Conservation (phyloP, 768 basidiomycete species). For the Lentinula raphanica region DNA sequence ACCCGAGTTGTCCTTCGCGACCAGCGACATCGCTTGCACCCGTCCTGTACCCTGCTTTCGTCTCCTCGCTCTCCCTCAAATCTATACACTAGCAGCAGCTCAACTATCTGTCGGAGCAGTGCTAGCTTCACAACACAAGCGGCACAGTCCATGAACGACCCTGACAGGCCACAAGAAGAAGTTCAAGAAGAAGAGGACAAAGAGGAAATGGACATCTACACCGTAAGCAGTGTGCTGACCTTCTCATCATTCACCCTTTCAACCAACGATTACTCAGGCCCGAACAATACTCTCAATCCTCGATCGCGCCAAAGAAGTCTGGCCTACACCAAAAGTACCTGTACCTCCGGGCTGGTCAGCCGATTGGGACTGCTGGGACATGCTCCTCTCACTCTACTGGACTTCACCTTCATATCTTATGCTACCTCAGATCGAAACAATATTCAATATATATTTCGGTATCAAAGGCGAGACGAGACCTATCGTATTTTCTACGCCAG, state of each 20-base stretch:
- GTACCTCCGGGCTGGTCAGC: slow-evolving; percentile 27
- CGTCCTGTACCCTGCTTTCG: background rate
- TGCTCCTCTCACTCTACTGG: slow-evolving; percentile 28
- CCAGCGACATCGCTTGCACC: background rate
- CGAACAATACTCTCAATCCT: background rate
- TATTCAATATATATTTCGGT: slow-evolving; percentile 26
- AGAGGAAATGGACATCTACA: background rate
- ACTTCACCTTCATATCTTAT: slow-evolving; percentile 29
- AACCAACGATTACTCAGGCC: background rate
- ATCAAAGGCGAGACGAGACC: slow-evolving; percentile 28
- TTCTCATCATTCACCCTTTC: background rate
- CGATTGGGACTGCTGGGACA: slow-evolving; percentile 23
- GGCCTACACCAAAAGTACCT: slow-evolving; percentile 17
- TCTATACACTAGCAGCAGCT: background rate
- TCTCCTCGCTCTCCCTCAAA: background rate
- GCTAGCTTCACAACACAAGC: background rate
- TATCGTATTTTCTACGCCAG: slow-evolving; percentile 20
- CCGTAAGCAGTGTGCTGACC: background rate
- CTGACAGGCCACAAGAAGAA: background rate
- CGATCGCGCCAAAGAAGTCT: slow-evolving; percentile 28
- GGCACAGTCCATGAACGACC: background rate
- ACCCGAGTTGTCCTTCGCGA: background rate
- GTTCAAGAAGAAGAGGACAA: background rate
- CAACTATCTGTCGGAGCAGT: background rate
- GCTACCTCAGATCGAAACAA: slow-evolving; percentile 31